Base-by-base conservation (phyloP, 208 protist species). In the Leishmania guyanensis region DNA sequence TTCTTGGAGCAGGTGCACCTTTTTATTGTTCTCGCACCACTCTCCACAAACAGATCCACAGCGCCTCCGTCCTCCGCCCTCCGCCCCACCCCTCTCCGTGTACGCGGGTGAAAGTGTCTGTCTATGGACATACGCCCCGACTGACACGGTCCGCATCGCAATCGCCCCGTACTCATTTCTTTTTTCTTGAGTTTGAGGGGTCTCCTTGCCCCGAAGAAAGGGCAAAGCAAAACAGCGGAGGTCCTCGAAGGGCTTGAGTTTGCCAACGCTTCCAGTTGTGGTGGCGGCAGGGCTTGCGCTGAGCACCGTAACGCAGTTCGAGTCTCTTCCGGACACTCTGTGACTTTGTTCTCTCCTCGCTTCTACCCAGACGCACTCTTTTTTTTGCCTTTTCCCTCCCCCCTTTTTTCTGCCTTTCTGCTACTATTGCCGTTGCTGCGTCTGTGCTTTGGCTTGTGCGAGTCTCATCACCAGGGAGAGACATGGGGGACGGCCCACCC, bases 361-460 rank as follows among this genome's bases (percentile, higher is more conserved):
- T 72, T 43, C n/a, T 56, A 36, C 76, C 36, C 5, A 72, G 60
- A 79, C 76, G 71, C 68, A 86, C 72, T 33, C 39, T 39, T 12
- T 12, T 12, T 39, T 68, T 68, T 12, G 10, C 29, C 26, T 12
- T 3, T 14, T 17, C 26, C 8, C n/a, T 9, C n/a, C 60, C 22
- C 26, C 60, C 60, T 36, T 64, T 29, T 29, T 29, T 26, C 22
- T 22, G 20, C 54, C 17, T 6, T 29, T 64, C 22, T 64, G 58
- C 29, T 29, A 0, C 29, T 29, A n/a, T 64, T 29, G 26, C 5
- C 26, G 26, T 22, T 64, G 58, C 58, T 26, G 22, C 26, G 58
- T 64, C 58, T 64, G 58, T 10, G 58, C 26, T 14, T 14, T 64
- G 12, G 9, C 22, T 26, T 26, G 58, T 0, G 29, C 26, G 8